phyloP scores from a whole-genome alignment of 1,139 yeast species.

The Williopsis jadinii region DNA sequence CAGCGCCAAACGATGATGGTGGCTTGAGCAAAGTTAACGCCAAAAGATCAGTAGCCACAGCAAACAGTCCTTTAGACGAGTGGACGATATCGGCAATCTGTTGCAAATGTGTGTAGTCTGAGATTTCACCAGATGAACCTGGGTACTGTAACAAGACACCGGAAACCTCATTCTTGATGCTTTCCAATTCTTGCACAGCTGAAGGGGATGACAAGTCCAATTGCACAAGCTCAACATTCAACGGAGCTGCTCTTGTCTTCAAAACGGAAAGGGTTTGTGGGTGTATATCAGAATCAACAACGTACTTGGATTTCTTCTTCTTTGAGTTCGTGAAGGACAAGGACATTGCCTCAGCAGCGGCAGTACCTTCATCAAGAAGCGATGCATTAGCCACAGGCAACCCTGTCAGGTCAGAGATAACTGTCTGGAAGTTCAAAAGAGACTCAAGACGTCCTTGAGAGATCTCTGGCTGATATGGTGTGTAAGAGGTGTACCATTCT shows the following conservation, averaged over 20 bases:
- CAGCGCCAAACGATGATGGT: constrained; percentile 85
- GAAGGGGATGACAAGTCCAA: constrained; percentile 42
- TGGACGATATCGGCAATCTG: constrained; percentile 63
- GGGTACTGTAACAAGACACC: constrained; percentile 93
- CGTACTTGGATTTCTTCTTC: constrained; percentile 62
- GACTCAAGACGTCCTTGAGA: constrained; percentile 95
- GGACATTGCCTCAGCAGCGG: constrained; percentile 97
- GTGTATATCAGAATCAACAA: constrained; percentile 71
- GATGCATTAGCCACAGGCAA: constrained; percentile 92
- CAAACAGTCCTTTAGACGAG: constrained; percentile 61
- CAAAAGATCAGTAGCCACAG: constrained; percentile 84
- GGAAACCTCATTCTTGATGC: constrained; percentile 41
- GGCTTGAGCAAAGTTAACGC: constrained; percentile 83
- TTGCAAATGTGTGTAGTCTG: constrained; percentile 38
- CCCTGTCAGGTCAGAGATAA: constrained; percentile 85
- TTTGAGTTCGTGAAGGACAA: constrained; percentile 63
- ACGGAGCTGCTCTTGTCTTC: constrained; percentile 68
- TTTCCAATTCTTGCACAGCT: constrained; percentile 37
- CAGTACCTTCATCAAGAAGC: constrained; percentile 91
- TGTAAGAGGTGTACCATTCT: constrained; percentile 97
- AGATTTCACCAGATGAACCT: constrained; percentile 72
- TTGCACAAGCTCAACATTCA: constrained; percentile 58
- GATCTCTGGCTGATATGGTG: constrained; percentile 97
- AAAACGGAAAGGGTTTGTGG: constrained; percentile 83
- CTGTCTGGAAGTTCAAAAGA: constrained; percentile 82